phyloP scores from a whole-genome alignment of 345 rosid species.

The Camelina hispida region DNA sequence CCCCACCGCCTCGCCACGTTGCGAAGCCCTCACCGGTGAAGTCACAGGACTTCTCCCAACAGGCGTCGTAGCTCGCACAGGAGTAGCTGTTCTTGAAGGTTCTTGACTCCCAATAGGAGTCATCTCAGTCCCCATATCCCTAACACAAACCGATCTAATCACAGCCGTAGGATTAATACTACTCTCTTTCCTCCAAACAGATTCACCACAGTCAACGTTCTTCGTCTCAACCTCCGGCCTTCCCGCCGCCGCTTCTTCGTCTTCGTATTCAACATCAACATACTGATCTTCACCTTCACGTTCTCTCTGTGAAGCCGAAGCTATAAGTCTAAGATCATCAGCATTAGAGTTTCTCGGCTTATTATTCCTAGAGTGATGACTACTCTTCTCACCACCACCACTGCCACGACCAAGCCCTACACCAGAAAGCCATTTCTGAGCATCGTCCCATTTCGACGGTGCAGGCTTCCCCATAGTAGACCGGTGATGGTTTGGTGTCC shows the following conservation, averaged over 20 bases:
- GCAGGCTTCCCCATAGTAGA: constrained; percentile 83
- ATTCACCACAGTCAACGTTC: constrained; percentile 76
- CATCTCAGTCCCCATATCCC: constrained; percentile 99
- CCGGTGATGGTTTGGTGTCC: constrained; percentile 64
- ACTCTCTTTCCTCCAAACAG: constrained; percentile 62
- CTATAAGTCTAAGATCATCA: constrained; percentile 85
- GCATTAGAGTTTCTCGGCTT: constrained; percentile 90
- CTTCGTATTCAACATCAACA: constrained; percentile 44
- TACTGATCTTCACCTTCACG: constrained; percentile 64
- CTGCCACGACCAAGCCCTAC: constrained; percentile 68
- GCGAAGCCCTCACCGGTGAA: constrained; percentile 71
- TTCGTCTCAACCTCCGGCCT: constrained; percentile 62
- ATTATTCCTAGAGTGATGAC: constrained; percentile 43
- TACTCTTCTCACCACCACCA: constrained; percentile 51
- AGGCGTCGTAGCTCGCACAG: constrained; percentile 79
- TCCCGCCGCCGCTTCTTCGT: constrained; percentile 41
- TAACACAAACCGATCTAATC: constrained; percentile 74
- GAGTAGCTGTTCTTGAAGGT: constrained; percentile 90
- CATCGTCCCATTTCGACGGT: constrained; percentile 98
- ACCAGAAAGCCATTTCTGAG: constrained; percentile 89
- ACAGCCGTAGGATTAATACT: constrained; percentile 52
- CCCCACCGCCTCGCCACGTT: constrained; percentile 38
- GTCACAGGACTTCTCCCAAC: constrained; percentile 73
- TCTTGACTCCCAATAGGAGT: constrained; percentile 90
- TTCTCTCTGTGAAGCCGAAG: constrained; percentile 76